Evolutionary conservation across 2,329 filamentous ascomycete genomes (phyloP).

Genomic region (Aspergillus novoparasiticus): DNA sequence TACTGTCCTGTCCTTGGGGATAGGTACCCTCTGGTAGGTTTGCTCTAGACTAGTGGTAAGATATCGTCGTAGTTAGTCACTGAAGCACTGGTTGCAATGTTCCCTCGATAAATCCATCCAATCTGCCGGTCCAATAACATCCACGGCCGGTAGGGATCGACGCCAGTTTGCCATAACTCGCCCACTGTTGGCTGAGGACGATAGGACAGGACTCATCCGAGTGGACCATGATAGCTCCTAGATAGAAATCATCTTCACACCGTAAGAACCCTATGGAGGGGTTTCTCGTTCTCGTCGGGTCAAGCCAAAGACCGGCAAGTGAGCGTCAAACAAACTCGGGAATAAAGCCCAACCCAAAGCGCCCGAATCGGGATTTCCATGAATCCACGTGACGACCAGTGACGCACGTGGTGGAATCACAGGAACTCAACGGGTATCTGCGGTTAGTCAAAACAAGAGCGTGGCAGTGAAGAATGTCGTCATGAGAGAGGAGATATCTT

Average conservation of each 20-base stretch:
- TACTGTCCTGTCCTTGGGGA: conserved; percentile 5
- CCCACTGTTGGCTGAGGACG: not conserved
- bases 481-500: conserved; percentile 32
- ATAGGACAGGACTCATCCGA: not conserved
- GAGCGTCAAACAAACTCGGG: not conserved
- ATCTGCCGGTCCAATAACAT: not conserved
- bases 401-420: conserved; percentile 1
- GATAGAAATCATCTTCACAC: not conserved
- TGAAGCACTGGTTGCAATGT: conserved; percentile 1
- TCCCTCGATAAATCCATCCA: not conserved
- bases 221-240: not conserved
- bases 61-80: not conserved
- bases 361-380: not conserved
- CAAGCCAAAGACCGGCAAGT: not conserved
- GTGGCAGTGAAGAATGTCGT: conserved; percentile 2
- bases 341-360: not conserved
- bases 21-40: not conserved
- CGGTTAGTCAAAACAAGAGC: not conserved
- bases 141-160: not conserved
- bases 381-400: not conserved
- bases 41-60: conserved; percentile 2
- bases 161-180: not conserved
- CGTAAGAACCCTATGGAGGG: not conserved
- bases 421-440: not conserved
- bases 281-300: not conserved